Evolutionary conservation across 495 filamentous ascomycete species (phyloP).

Genomic region (Xylaria flabelliformis): DNA sequence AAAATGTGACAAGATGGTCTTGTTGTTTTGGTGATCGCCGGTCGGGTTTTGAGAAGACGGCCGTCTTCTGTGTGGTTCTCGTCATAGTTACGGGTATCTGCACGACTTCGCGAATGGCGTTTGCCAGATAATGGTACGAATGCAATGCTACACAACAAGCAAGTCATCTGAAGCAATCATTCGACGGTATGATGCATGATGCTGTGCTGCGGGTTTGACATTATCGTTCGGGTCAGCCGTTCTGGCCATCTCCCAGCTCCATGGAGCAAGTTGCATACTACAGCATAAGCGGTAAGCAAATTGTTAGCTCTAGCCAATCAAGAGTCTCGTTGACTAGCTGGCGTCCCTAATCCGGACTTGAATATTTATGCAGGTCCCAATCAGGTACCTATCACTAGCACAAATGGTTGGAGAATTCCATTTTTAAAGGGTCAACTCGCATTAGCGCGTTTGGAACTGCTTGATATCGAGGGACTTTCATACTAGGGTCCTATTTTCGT

Average conservation of each 20-base stretch:
- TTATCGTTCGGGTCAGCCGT: neutral
- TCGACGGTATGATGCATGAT: constrained; percentile 25
- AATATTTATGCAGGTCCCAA: constrained; percentile 20
- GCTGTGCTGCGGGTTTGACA: constrained; percentile 14
- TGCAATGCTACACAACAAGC: constrained; percentile 16
- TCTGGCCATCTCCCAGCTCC: constrained; percentile 6
- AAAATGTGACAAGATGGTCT: neutral
- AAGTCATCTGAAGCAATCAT: constrained; percentile 1
- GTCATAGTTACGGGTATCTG: neutral
- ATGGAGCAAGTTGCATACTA: neutral
- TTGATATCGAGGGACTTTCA: neutral
- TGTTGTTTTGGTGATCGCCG: neutral
- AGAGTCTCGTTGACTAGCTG: neutral
- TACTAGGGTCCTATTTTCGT: neutral
- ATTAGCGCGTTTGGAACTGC: neutral
- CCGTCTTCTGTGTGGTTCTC: constrained; percentile 3
- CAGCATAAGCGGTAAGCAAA: neutral
- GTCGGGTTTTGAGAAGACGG: neutral
- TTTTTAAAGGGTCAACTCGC: neutral
- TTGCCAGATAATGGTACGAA: neutral
- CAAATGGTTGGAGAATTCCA: neutral
- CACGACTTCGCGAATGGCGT: constrained; percentile 17
- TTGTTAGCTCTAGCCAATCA: neutral
- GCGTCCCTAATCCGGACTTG: constrained; percentile 21
- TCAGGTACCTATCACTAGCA: constrained; percentile 10